phyloP scores from a whole-genome alignment of 495 filamentous ascomycete species.

The Gamarada debralockiae region DNA sequence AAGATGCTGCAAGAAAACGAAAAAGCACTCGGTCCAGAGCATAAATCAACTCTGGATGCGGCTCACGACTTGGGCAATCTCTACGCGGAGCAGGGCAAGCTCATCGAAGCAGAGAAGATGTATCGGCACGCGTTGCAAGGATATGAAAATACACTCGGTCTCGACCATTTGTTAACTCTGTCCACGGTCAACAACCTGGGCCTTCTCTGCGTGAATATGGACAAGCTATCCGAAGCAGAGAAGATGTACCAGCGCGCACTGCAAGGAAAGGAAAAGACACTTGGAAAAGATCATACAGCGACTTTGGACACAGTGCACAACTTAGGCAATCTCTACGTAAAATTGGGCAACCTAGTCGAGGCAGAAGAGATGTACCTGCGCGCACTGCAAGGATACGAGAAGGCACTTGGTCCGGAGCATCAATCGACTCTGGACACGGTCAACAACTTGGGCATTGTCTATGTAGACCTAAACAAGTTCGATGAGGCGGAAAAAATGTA shows the following conservation, averaged over 20 bases:
- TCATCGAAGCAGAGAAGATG: not conserved
- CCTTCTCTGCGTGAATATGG: slow-evolving; percentile 24
- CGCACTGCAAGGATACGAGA: slow-evolving; percentile 32
- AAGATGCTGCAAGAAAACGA: slow-evolving; percentile 32
- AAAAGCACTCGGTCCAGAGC: slow-evolving; percentile 31
- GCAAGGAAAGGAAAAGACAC: slow-evolving; percentile 31
- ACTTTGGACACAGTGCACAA: slow-evolving; percentile 22
- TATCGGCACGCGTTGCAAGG: slow-evolving; percentile 24
- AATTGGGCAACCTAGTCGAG: slow-evolving; percentile 20
- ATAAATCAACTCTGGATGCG: slow-evolving; percentile 28
- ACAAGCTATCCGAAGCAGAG: slow-evolving; percentile 26
- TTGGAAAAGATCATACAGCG: slow-evolving; percentile 15
- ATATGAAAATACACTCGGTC: slow-evolving; percentile 31
- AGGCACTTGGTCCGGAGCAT: slow-evolving; percentile 34
- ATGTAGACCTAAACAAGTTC: slow-evolving; percentile 21
- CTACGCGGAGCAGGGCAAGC: slow-evolving; percentile 22
- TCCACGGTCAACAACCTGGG: slow-evolving; percentile 23
- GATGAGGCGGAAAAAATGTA: slow-evolving; percentile 29
- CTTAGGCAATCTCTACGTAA: slow-evolving; percentile 26
- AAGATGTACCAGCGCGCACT: slow-evolving; percentile 29
- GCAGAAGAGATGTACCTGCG: slow-evolving; percentile 29
- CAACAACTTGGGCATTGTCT: slow-evolving; percentile 25
- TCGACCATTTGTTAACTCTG: slow-evolving; percentile 34
- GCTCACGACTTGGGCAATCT: not conserved
- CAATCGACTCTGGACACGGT: slow-evolving; percentile 29